Percentiles rank a stretch among this genome's conserved stretches.
Evolutionary conservation across 129 eudicot species (phyloP).

Genomic region (carrot (Daucus carota)): DNA sequence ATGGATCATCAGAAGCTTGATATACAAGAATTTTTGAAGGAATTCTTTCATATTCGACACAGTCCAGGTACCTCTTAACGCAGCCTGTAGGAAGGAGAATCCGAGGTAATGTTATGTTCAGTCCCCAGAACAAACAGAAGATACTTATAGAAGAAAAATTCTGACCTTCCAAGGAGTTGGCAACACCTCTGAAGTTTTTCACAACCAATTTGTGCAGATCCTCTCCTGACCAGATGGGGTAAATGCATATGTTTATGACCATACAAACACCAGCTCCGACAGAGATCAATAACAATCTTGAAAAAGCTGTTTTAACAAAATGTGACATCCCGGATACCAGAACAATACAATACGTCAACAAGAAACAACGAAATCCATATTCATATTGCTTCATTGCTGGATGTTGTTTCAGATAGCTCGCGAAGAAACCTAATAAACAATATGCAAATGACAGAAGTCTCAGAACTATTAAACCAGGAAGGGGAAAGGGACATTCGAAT

Average conservation of each 20-base stretch:
- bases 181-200: conserved; percentile 78
- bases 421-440: conserved; percentile 38
- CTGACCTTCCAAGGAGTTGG: conserved; percentile 79
- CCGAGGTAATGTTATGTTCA: neutral
- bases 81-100: conserved; percentile 34
- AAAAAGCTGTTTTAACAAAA: conserved; percentile 52
- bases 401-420: conserved; percentile 60
- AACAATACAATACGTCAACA: conserved; percentile 68
- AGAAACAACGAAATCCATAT: conserved; percentile 75
- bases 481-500: neutral
- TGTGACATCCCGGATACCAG: conserved; percentile 64
- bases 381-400: conserved; percentile 77
- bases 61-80: conserved; percentile 51
- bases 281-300: conserved; percentile 59
- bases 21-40: conserved; percentile 80
- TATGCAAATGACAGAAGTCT: neutral
- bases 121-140: neutral
- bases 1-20: conserved; percentile 76
- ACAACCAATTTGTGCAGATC: conserved; percentile 85
- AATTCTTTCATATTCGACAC: conserved; percentile 56
- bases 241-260: conserved; percentile 59
- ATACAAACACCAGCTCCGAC: conserved; percentile 66
- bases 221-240: conserved; percentile 90
- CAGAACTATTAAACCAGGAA: neutral
- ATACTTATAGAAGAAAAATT: neutral